phyloP scores from a whole-genome alignment of 345 rosid species.

The Sapria himalayana region DNA sequence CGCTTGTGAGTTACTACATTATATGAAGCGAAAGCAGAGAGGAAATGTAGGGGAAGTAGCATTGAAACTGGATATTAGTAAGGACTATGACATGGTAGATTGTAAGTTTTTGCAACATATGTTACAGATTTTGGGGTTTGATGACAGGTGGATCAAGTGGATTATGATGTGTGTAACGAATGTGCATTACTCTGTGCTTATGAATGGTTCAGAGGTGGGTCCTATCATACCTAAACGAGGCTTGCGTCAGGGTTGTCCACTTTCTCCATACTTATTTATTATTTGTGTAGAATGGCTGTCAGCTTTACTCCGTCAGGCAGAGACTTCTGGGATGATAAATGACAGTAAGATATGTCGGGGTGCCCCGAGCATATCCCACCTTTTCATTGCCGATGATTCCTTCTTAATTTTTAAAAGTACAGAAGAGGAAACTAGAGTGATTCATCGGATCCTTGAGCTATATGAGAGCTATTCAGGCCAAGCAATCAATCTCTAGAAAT shows the following conservation, averaged over 20 bases:
- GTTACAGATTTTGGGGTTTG: not conserved
- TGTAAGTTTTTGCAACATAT: not conserved
- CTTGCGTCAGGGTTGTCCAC: not conserved
- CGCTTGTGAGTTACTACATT: not conserved
- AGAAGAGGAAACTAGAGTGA: no score
- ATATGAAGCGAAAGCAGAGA: not conserved
- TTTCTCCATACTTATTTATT: not conserved
- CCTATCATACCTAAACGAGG: not conserved
- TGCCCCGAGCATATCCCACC: no score
- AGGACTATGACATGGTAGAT: not conserved
- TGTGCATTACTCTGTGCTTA: not conserved
- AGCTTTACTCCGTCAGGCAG: no score
- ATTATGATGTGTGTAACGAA: not conserved
- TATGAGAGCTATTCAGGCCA: no score
- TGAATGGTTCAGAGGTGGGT: not conserved
- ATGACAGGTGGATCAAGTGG: not conserved
- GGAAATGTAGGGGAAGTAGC: not conserved
- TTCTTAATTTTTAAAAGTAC: no score
- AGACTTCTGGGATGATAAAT: no score
- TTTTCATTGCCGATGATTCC: no score
- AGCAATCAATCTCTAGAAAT: no score
- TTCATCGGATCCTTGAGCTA: no score
- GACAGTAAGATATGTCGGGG: no score
- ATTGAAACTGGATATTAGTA: not conserved
- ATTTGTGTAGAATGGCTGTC: not conserved